Evolutionary conservation across 805 yeast species (phyloP).

Genomic region (Cyberlindnera mycetangii): DNA sequence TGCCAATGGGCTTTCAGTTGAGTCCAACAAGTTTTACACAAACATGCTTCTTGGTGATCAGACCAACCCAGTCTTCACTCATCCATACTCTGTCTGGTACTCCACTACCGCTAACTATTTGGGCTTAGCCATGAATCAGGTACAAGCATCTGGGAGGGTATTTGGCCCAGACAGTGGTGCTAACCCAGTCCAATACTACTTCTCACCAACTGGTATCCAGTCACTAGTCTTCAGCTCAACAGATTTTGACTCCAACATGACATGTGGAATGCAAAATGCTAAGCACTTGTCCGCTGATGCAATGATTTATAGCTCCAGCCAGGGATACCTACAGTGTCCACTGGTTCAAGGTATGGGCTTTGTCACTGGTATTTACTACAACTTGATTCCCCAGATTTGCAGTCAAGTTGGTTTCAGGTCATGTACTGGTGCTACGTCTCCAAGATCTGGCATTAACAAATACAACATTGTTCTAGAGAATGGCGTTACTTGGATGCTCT

Average conservation of each 20-base stretch:
- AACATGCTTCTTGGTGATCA: conserved; percentile 67
- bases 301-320: conserved; percentile 23
- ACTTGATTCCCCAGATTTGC: conserved; percentile 51
- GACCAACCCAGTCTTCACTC: conserved; percentile 72
- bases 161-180: conserved; percentile 61
- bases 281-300: conserved; percentile 35
- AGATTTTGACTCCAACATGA: conserved; percentile 35
- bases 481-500: conserved; percentile 64
- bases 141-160: conserved; percentile 55
- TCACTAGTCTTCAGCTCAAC: conserved; percentile 51
- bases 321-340: conserved; percentile 50
- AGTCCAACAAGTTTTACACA: conserved; percentile 78
- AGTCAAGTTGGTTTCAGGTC: conserved; percentile 63
- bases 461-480: conserved; percentile 54
- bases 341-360: conserved; percentile 83
- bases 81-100: conserved; percentile 76
- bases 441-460: conserved; percentile 45
- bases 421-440: conserved; percentile 38
- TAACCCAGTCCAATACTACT: conserved; percentile 56
- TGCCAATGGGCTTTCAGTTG: conserved; percentile 42
- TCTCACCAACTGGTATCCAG: conserved; percentile 64
- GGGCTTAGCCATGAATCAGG: conserved; percentile 71
- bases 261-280: conserved; percentile 30
- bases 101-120: conserved; percentile 43
- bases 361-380: conserved; percentile 61